Base-by-base conservation (phyloP, 2,329 filamentous ascomycete species). In the Phaeoacremonium minimum region DNA sequence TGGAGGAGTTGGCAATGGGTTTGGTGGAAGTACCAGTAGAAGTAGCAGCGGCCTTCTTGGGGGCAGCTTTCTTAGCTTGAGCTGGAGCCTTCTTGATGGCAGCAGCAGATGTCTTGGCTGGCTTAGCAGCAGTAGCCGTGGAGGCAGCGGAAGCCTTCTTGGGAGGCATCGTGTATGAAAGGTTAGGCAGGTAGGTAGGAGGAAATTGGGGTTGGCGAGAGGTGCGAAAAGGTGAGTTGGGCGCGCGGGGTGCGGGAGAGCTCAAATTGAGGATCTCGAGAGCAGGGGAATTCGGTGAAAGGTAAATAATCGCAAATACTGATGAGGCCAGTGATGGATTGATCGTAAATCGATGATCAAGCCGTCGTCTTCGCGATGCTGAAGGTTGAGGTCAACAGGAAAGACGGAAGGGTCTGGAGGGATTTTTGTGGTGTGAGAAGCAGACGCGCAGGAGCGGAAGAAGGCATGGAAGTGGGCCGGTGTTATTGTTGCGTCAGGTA, bases 1-100 rank as follows among this genome's bases (percentile, higher is more conserved):
- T 19, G 14, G 36, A 35, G 19, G 30, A 39, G 18, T 46, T 46
- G 8, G 35, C 40, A 20, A 19, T 30, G 12, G 32, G 36, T 56
- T 65, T 50, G 9, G 36, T 22, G 30, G 47, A 38, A 15, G 46
- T 34, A n/a, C n/a, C n/a, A 22, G 44, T 33, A 17, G 48, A 45
- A 14, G 50, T 46, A 29, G 48, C 44, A 19, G 39, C 15, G 12
- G 28, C 15, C n/a, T 47, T 48, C 30, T 44, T 39, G 15, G 43
- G 4, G 4, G 44, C 37, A 4, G 46, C 32, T 19, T 52, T 47
- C 37, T 47, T 34, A 17, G 33, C 13, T 18, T 19, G 30, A 22
- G 35, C 13, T 18, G 28, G 30, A 22, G 35, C 35, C 34, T 35
- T 37, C 18, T 37, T 32, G 19, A 40, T 19, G 20, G 38, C 17